Base-by-base conservation (phyloP, 179 eudicot genomes). In the Spinacia oleracea region DNA sequence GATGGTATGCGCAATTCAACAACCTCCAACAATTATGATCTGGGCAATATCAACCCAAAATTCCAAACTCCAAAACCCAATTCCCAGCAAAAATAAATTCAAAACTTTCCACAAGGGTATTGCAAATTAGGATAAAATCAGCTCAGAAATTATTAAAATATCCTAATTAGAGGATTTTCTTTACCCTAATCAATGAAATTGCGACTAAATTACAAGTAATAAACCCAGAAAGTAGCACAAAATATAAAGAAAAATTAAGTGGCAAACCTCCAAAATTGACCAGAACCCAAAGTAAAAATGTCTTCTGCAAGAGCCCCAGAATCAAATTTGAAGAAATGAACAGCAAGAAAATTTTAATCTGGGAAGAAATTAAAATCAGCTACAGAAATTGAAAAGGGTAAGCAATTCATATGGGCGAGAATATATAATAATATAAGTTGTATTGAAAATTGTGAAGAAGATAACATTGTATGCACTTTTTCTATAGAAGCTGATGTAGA, bases 401-500 rank as follows among this genome's bases (percentile, higher is more conserved):
- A 45, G n/a, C 40, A 35, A 29, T 10, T 9, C 14, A 51, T 0
- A 23, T 34, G 16, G 32, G 38, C 50, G 46, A 0, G 58, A 14
- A 29, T 9, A 23, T 20, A n/a, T 6, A 32, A 34, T 45, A 50
- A 74, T 73, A 59, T 31, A 40, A 51, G 0, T 23, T 40, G 8
- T 48, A 40, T 20, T 10, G 23, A 10, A 7, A 59, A 79, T 42
- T 14, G 74, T 42, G 73, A 53, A 50, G 77, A 23, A 72, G 82
- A 80, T 80, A 80, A 74, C 58, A 80, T 74, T 80, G n/a, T 29
- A 10, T 1, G 5, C 14, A 11, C 21, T 72, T 27, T 18, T 65
- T 66, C 45, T 5, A 79, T 29, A 25, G 46, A 79, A 73, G 78
- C 67, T 80, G 86, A 80, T 74, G 78, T 56, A 32, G 81, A 76